A percentile compares a stretch with the other conserved stretches of the same genome.
Evolutionary conservation across 768 basidiomycete species (phyloP).

Genomic region (Lactarius akahatsu): DNA sequence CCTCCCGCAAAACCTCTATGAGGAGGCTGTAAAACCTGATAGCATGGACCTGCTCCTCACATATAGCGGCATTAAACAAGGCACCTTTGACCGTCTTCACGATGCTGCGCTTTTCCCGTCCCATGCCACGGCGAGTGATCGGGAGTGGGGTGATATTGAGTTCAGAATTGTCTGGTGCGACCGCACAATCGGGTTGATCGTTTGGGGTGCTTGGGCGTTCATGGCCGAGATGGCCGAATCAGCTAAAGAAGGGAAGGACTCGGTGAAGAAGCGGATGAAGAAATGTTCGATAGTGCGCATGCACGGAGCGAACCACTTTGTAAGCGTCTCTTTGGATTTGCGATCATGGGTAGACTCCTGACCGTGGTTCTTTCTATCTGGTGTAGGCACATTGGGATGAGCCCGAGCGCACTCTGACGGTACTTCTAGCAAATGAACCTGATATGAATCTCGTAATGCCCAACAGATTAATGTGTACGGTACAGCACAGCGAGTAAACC

Average conservation of each 20-base stretch:
- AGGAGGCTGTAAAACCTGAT: neutral
- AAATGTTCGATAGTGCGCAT: neutral
- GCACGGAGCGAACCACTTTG: conserved; percentile 1
- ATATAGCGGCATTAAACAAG: neutral
- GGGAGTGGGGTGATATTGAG: neutral
- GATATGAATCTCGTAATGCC: too few species aligned
- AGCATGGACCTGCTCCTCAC: neutral
- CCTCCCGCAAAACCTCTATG: neutral
- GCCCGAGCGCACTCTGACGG: neutral
- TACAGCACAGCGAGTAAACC: too few species aligned
- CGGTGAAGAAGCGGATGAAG: neutral
- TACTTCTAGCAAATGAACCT: neutral
- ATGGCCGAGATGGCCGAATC: neutral
- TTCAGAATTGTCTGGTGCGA: conserved; percentile 5
- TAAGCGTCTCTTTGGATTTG: neutral
- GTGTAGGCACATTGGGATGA: conserved; percentile 1
- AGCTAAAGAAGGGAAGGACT: neutral
- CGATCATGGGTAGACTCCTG: neutral
- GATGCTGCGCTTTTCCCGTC: neutral
- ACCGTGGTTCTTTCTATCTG: neutral
- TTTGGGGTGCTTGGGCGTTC: neutral
- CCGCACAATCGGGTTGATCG: neutral
- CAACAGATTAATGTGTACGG: too few species aligned
- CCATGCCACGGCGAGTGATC: neutral
- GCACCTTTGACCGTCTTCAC: neutral